Evolutionary conservation across 345 rosid genomes (phyloP).

Genomic region (Gynandropsis gynandra): DNA sequence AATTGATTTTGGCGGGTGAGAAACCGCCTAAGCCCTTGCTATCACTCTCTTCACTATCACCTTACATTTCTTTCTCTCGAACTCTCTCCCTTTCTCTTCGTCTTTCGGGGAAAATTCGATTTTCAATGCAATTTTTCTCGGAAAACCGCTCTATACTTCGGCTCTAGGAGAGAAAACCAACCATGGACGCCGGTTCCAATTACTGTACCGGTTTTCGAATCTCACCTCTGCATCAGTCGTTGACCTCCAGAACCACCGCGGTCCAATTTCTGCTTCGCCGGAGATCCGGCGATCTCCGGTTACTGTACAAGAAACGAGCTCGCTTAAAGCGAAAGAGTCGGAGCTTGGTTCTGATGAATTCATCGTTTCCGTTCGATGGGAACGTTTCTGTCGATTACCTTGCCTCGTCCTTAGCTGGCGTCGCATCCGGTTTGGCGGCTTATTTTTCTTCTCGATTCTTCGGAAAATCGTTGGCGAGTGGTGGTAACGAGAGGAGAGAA

Average conservation of each 20-base stretch:
- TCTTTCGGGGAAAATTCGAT: no score
- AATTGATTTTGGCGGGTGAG: no score
- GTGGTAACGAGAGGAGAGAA: slow-evolving; percentile 5
- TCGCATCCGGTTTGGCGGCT: slow-evolving; percentile 57
- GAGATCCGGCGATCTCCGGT: slow-evolving; percentile 31
- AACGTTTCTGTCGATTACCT: slow-evolving; percentile 34
- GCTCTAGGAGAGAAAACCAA: no score
- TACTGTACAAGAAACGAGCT: slow-evolving; percentile 39
- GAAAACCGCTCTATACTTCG: no score
- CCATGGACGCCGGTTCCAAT: background rate
- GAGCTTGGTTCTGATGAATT: slow-evolving; percentile 18
- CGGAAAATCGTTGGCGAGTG: slow-evolving; percentile 7
- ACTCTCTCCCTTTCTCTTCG: no score
- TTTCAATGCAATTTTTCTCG: no score
- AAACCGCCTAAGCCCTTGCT: no score
- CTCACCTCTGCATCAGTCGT: slow-evolving; percentile 5
- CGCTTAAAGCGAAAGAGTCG: slow-evolving; percentile 34
- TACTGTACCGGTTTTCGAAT: slow-evolving; percentile 5
- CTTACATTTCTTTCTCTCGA: no score
- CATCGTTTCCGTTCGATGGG: slow-evolving; percentile 34
- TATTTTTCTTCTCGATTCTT: slow-evolving; percentile 30
- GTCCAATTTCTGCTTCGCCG: slow-evolving; percentile 29
- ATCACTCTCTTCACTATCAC: no score
- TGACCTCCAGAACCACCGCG: slow-evolving; percentile 23
- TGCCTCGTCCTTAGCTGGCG: slow-evolving; percentile 42